Evolutionary conservation across 1,139 yeast genomes (phyloP).

Genomic region (Hyphopichia khmerensis): DNA sequence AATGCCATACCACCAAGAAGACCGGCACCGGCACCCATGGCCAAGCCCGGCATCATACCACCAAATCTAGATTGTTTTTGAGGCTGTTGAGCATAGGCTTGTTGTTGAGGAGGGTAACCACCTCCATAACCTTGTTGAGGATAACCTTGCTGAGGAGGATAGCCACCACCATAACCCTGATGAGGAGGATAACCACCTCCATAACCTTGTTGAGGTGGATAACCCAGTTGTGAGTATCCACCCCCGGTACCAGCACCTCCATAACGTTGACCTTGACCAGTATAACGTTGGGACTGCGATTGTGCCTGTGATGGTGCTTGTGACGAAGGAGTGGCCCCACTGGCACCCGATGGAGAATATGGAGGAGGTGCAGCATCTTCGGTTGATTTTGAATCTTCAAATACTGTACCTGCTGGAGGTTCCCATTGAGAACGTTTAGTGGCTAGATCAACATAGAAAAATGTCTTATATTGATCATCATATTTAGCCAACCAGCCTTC

Average conservation of each 20-base stretch:
- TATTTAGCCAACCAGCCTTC: slow-evolving; percentile 86
- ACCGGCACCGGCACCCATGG: slow-evolving; percentile 82
- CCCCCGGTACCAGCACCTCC: too few relatives aligned
- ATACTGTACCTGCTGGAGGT: slow-evolving; percentile 62
- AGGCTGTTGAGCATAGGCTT: slow-evolving; percentile 10
- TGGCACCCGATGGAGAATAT: slow-evolving; percentile 23
- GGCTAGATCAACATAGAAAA: slow-evolving; percentile 70
- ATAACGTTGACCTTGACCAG: background rate
- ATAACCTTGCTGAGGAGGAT: background rate
- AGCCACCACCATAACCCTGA: slow-evolving; percentile 8
- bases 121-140: slow-evolving; percentile 18
- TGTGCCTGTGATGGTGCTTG: background rate
- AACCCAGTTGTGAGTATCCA: too few relatives aligned
- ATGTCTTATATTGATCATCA: slow-evolving; percentile 76
- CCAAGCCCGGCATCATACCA: slow-evolving; percentile 41
- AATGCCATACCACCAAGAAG: slow-evolving; percentile 68
- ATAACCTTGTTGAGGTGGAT: background rate
- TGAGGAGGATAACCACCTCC: slow-evolving; percentile 5
- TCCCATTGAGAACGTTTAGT: slow-evolving; percentile 93
- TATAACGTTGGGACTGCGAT: slow-evolving; percentile 8
- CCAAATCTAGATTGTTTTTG: slow-evolving; percentile 15
- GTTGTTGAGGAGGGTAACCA: slow-evolving; percentile 18
- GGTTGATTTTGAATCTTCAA: slow-evolving; percentile 20
- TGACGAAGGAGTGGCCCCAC: slow-evolving; percentile 5
- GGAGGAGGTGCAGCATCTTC: slow-evolving; percentile 32